Base-by-base conservation (phyloP, 352 stramenopile genomes). In the Phytophthora cajani region DNA sequence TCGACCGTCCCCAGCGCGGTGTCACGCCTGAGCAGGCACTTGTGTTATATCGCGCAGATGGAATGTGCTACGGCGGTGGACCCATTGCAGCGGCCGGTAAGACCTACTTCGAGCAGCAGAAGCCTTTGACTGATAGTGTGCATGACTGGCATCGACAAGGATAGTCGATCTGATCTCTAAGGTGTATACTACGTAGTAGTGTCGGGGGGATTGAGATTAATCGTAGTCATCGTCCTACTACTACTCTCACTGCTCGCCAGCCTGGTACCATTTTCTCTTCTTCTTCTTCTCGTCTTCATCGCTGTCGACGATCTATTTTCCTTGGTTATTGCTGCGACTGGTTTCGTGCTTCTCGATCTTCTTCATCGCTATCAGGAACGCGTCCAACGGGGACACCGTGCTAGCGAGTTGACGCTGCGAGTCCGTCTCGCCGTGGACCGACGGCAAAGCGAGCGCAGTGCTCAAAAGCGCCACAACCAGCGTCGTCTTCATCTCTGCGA, bases 1-100 rank as follows among this genome's bases (percentile, higher is more conserved):
- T 97, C 72, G 86, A 95, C 36, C 53, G 81, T 23, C 88, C 90
- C 5, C 88, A 97, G 67, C 85, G 91, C 5, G 92, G 86, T 21
- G 78, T 97, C 6, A 94, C 92, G 10, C 87, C 87, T 16, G 85
- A 93, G 40, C 92, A 98, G 53, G 83, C 90, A 11, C 75, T 97
- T 17, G 92, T 95, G n/a, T 72, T 97, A 44, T 98, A 97, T 66
- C 80, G 81, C 30, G 60, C 63, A 2, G 91, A 98, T 46, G 85
- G 89, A 8, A 63, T 94, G 27, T 96, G 89, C 67, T 94, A 91
- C 44, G 89, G 89, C 21, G 89, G 89, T 12, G 89, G 89, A 0
- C 84, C 87, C 4, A 93, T 96, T 62, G 77, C 74, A 51, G 80
- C 77, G 44, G 82, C 81, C 2, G 86, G 85, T 0, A 67, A 81